Evolutionary conservation across 495 filamentous ascomycete genomes (phyloP).

Genomic region (Bathelium albidoporum): DNA sequence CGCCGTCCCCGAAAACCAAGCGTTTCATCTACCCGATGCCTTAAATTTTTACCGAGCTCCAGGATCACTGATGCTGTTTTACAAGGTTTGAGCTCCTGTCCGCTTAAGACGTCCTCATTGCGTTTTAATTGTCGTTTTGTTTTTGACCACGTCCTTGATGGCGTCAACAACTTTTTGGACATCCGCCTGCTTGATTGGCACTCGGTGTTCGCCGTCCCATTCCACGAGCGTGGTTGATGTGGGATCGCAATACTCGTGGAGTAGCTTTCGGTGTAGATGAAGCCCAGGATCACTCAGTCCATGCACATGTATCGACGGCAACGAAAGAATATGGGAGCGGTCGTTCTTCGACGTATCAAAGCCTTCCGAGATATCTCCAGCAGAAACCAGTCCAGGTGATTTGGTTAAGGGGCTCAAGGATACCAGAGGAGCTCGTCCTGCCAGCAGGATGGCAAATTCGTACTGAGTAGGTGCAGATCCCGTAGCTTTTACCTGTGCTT

Average conservation of each 20-base stretch:
- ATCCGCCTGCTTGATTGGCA: conserved; percentile 47
- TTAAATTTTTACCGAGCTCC: too few species aligned
- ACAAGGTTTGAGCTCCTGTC: too few species aligned
- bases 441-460: conserved; percentile 41
- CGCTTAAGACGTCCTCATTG: not conserved
- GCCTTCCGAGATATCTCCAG: conserved; percentile 31
- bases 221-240: conserved; percentile 40
- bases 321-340: conserved; percentile 28
- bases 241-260: conserved; percentile 40
- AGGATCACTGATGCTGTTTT: too few species aligned
- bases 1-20: too few species aligned
- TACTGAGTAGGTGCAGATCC: conserved; percentile 23
- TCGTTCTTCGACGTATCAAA: conserved; percentile 25
- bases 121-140: not conserved
- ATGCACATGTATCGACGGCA: conserved; percentile 57
- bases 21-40: too few species aligned
- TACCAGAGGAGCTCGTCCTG: conserved; percentile 47
- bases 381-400: conserved; percentile 20
- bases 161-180: conserved; percentile 39
- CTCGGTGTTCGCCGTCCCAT: conserved; percentile 52
- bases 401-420: conserved; percentile 31
- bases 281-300: conserved; percentile 47
- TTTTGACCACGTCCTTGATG: conserved; percentile 20
- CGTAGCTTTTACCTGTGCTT: conserved; percentile 24
- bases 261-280: conserved; percentile 40